phyloP scores from a whole-genome alignment of 108 stramenopile genomes.

The Chaetoceros tenuissimus region DNA sequence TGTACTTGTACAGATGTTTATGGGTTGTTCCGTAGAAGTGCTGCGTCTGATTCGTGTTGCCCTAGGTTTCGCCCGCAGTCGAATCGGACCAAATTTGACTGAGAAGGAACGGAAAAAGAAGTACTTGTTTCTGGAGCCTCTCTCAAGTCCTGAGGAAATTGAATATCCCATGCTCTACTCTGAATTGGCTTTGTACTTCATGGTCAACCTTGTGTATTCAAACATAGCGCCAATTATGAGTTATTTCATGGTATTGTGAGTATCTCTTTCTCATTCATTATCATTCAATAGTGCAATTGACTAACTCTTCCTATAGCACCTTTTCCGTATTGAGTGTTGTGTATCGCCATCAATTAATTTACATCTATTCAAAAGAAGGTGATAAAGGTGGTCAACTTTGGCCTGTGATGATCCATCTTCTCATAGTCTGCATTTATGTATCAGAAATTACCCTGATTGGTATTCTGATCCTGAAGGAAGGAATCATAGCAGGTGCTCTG shows the following conservation, averaged over 20 bases:
- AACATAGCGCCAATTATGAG: conserved; percentile 37
- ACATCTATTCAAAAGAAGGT: conserved; percentile 22
- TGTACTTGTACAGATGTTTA: conserved; percentile 25
- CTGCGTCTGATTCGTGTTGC: conserved; percentile 24
- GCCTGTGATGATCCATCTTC: conserved; percentile 34
- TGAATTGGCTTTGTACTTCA: conserved; percentile 25
- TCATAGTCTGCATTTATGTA: conserved; percentile 39
- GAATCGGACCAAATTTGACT: conserved; percentile 35
- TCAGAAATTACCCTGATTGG: conserved; percentile 45
- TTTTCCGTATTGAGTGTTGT: conserved; percentile 5
- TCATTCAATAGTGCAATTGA: too few relatives aligned
- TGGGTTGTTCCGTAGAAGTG: conserved; percentile 23
- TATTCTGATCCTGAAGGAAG: conserved; percentile 31
- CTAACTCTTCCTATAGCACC: too few relatives aligned
- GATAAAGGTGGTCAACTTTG: conserved; percentile 48
- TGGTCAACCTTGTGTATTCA: conserved; percentile 45
- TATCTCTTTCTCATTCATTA: too few relatives aligned
- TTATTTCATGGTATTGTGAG: conserved; percentile 28
- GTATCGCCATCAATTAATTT: conserved; percentile 39
- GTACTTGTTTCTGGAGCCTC: conserved; percentile 19
- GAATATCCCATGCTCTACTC: neutral
- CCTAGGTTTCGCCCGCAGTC: conserved; percentile 19
- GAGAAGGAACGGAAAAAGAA: conserved; percentile 38
- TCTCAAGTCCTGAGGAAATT: conserved; percentile 2
- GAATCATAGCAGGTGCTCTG: conserved; percentile 22